phyloP scores from a whole-genome alignment of 2,329 filamentous ascomycete species.

The Penicillium griseofulvum region DNA sequence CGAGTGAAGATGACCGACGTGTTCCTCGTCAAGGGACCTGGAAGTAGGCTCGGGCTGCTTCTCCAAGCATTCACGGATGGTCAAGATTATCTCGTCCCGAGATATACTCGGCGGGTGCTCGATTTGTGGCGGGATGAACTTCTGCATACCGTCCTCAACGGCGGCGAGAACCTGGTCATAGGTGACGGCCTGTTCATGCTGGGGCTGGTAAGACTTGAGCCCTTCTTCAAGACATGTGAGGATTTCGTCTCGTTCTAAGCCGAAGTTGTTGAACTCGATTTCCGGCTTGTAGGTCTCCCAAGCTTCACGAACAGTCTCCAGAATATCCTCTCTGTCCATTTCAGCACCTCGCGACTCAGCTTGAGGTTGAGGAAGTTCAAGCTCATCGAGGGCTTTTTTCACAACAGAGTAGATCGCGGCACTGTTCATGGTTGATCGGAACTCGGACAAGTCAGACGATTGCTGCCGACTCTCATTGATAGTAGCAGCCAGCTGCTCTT shows the following conservation, averaged over 20 bases:
- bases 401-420: slow-evolving; percentile 84
- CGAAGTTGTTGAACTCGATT: slow-evolving; percentile 84
- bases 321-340: slow-evolving; percentile 77
- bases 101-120: slow-evolving; percentile 68
- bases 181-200: slow-evolving; percentile 60
- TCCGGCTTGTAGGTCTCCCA: slow-evolving; percentile 95
- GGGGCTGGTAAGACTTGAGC: slow-evolving; percentile 66
- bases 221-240: slow-evolving; percentile 83
- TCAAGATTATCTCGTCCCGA: slow-evolving; percentile 77
- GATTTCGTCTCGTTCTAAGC: slow-evolving; percentile 86
- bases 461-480: slow-evolving; percentile 72
- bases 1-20: slow-evolving; percentile 23
- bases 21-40: slow-evolving; percentile 24
- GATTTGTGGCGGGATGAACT: slow-evolving; percentile 72
- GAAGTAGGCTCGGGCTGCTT: slow-evolving; percentile 60
- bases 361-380: slow-evolving; percentile 59
- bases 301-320: slow-evolving; percentile 82
- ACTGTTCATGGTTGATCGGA: slow-evolving; percentile 67
- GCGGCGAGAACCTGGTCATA: slow-evolving; percentile 82
- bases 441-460: slow-evolving; percentile 62
- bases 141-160: slow-evolving; percentile 79
- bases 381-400: slow-evolving; percentile 66
- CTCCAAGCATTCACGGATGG: slow-evolving; percentile 81
- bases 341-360: slow-evolving; percentile 49
- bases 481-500: slow-evolving; percentile 76